phyloP scores from a whole-genome alignment of 2,329 filamentous ascomycete species.

The Malbranchea zuffiana region DNA sequence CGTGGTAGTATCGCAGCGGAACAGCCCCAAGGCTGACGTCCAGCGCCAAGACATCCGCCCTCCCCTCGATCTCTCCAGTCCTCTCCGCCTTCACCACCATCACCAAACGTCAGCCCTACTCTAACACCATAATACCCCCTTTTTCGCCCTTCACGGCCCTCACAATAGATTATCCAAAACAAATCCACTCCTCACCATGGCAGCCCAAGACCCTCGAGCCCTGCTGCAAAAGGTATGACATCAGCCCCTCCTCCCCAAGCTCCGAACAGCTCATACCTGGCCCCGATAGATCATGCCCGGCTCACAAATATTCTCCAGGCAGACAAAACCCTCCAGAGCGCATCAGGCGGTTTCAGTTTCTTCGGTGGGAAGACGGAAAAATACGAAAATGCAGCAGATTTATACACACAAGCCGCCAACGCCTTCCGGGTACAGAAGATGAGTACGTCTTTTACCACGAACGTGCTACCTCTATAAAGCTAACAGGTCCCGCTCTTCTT shows the following conservation, averaged over 20 bases:
- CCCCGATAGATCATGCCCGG: neutral
- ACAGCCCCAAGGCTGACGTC: too few species aligned
- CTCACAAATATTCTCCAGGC: slow-evolving; percentile 48
- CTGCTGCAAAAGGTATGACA: slow-evolving; percentile 61
- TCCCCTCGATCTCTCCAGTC: too few species aligned
- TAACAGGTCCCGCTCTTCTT: neutral
- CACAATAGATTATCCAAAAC: too few species aligned
- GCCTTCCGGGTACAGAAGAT: slow-evolving; percentile 80
- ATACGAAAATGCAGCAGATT: slow-evolving; percentile 76
- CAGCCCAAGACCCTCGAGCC: slow-evolving; percentile 68
- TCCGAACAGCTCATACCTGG: slow-evolving; percentile 1
- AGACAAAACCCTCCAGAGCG: slow-evolving; percentile 67
- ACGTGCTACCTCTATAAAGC: neutral
- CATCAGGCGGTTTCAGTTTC: slow-evolving; percentile 72
- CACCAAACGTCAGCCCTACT: too few species aligned
- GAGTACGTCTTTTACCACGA: slow-evolving; percentile 43
- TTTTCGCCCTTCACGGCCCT: too few species aligned
- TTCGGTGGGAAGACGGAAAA: slow-evolving; percentile 83
- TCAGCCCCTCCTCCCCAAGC: slow-evolving; percentile 13
- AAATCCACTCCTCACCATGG: slow-evolving; percentile 30
- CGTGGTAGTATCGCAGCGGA: too few species aligned
- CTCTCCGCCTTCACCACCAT: too few species aligned
- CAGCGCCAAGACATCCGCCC: too few species aligned
- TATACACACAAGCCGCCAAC: slow-evolving; percentile 82
- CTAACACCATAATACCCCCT: too few species aligned